Evolutionary conservation across 2,329 filamentous ascomycete genomes (phyloP).

Genomic region (Lojkania enalia): DNA sequence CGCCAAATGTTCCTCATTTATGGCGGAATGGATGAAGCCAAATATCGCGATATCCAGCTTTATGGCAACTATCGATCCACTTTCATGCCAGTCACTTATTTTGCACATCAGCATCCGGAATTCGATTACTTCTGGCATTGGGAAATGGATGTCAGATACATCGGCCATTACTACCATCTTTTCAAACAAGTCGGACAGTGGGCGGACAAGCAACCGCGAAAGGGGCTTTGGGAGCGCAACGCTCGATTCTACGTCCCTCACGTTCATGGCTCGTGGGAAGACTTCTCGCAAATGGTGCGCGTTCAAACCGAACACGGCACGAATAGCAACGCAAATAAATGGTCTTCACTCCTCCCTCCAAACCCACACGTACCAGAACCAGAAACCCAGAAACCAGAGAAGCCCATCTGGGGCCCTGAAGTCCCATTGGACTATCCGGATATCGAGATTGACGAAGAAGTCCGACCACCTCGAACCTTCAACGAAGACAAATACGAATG

Average conservation of each 20-base stretch:
- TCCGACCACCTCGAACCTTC: conserved; percentile 60
- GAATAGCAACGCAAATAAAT: conserved; percentile 50
- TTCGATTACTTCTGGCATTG: conserved; percentile 94
- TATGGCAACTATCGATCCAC: conserved; percentile 73
- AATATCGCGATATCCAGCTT: conserved; percentile 64
- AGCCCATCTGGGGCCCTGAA: conserved; percentile 55
- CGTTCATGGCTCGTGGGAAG: conserved; percentile 70
- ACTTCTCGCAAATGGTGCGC: conserved; percentile 69
- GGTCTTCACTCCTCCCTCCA: conserved; percentile 44
- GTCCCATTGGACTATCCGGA: conserved; percentile 47
- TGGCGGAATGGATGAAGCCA: conserved; percentile 53
- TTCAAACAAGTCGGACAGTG: conserved; percentile 69
- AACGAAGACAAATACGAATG: conserved; percentile 61
- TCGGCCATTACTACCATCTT: conserved; percentile 83
- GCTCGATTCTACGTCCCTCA: conserved; percentile 75
- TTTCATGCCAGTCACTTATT: conserved; percentile 94
- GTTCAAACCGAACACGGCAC: conserved; percentile 61
- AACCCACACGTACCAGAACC: conserved; percentile 50
- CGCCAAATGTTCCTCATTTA: conserved; percentile 60
- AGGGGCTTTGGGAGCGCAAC: conserved; percentile 77
- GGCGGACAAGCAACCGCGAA: conserved; percentile 68
- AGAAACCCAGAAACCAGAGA: conserved; percentile 46
- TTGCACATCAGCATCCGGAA: conserved; percentile 83
- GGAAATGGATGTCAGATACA: conserved; percentile 93
- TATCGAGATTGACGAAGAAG: conserved; percentile 58